These are phyloP conservation scores for Acorus calamus DNA, from an alignment of 106 monocot species.

Conservation along the genomic window DNA sequence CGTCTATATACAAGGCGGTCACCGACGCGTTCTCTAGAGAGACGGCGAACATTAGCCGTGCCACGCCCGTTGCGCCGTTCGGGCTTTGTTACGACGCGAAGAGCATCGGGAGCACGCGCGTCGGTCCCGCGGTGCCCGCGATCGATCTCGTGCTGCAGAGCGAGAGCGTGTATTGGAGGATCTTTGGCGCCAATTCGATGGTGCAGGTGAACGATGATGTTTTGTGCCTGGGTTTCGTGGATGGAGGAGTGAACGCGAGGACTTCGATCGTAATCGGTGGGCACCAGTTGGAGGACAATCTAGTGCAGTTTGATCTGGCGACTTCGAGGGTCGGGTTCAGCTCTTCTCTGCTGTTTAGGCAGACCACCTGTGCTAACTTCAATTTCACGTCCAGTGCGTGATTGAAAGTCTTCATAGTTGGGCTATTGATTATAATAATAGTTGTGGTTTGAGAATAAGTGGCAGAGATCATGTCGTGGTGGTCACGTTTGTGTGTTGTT, in stretches of 20 bases:
- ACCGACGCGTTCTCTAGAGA: neutral
- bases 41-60: neutral
- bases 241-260: neutral
- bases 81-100: slow-evolving; percentile 15
- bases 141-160: slow-evolving; percentile 28
- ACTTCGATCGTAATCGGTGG: slow-evolving; percentile 19
- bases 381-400: slow-evolving; percentile 4
- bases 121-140: slow-evolving; percentile 26
- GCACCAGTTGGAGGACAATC: slow-evolving; percentile 16
- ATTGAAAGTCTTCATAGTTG: no score
- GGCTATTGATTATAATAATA: no score
- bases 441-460: no score
- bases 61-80: slow-evolving; percentile 19
- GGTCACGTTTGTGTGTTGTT: no score
- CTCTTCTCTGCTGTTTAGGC: slow-evolving; percentile 1
- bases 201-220: slow-evolving; percentile 6
- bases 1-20: slow-evolving; percentile 14
- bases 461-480: no score
- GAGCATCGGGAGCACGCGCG: slow-evolving; percentile 3
- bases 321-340: slow-evolving; percentile 6
- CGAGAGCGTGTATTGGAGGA: slow-evolving; percentile 18
- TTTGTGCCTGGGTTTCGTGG: slow-evolving; percentile 13
- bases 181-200: slow-evolving; percentile 20
- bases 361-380: slow-evolving; percentile 13
- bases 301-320: slow-evolving; percentile 16